Evolutionary conservation across 352 stramenopile genomes (phyloP).

Genomic region (Thalassiosira exigua): DNA sequence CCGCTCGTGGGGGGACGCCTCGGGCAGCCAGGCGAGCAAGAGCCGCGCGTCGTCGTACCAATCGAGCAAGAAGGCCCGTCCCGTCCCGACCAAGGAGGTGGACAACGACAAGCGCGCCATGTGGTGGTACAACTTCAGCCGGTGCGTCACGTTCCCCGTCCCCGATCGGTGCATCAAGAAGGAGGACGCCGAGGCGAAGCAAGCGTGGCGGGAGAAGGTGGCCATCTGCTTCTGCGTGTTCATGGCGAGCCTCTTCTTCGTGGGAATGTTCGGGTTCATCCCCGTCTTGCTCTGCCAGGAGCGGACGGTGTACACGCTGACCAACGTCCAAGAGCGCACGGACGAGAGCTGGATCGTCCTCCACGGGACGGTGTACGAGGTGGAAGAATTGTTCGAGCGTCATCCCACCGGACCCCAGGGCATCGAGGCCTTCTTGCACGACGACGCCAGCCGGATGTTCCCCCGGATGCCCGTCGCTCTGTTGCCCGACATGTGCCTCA

Average conservation of each 20-base stretch:
- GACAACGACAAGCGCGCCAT: slow-evolving; percentile 54
- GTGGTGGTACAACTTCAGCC: slow-evolving; percentile 61
- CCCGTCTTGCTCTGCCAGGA: slow-evolving; percentile 59
- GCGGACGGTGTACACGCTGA: slow-evolving; percentile 50
- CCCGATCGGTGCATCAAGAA: slow-evolving; percentile 48
- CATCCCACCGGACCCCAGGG: slow-evolving; percentile 52
- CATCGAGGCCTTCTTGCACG: slow-evolving; percentile 58
- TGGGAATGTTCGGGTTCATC: slow-evolving; percentile 63
- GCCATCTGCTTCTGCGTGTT: slow-evolving; percentile 64
- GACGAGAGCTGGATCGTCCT: slow-evolving; percentile 58
- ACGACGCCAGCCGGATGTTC: slow-evolving; percentile 61
- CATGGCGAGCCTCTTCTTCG: slow-evolving; percentile 42
- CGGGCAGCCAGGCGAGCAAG: neutral
- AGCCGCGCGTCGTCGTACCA: slow-evolving; percentile 15
- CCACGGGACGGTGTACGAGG: slow-evolving; percentile 60
- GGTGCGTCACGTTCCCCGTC: slow-evolving; percentile 47
- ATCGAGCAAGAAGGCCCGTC: slow-evolving; percentile 20
- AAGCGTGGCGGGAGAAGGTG: slow-evolving; percentile 67
- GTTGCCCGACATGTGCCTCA: slow-evolving; percentile 52
- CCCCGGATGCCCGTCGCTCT: slow-evolving; percentile 44
- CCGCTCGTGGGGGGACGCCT: neutral
- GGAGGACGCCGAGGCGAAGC: slow-evolving; percentile 55
- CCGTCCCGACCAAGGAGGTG: slow-evolving; percentile 7
- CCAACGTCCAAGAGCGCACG: slow-evolving; percentile 47
- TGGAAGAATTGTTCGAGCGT: slow-evolving; percentile 44